Evolutionary conservation across 805 yeast species (phyloP), one percentile per base, ranked within the genome.

Genomic region (Ogataea zsoltii): DNA sequence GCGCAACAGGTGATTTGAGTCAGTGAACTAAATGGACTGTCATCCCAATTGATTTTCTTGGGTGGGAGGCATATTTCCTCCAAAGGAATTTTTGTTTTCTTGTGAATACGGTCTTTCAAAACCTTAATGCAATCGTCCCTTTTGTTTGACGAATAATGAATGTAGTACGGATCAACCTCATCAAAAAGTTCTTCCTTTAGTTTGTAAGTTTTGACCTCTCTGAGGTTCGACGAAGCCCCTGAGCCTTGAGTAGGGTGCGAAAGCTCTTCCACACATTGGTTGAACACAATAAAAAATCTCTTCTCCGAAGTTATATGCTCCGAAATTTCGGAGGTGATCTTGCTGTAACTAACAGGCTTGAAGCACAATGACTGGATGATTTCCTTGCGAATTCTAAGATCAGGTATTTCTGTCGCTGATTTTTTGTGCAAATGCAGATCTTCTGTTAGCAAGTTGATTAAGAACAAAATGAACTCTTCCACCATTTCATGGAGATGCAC

Each of bases 331-430:
- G 78, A 67, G 46, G 83, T 75, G 15, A 94, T 65, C 45, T 86
- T 86, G 3, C 94, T 79, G 59, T 83, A 91, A 17, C 81, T 72
- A 70, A 82, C 68, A 2, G 85, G 83, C 25, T 82, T 81, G 68
- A 88, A 87, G 51, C 95, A 83, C n/a, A 92, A 69, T 2, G 81
- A 75, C 58, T 94, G 97, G 17, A 89, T 72, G n/a, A 92, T 80
- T 55, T 91, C 97, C 34, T 77, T 74, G 46, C 69, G 71, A 23
- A 89, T 75, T 41, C 82, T 71, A 12, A 66, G 61, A 45, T 76
- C 77, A 10, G 71, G 71, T 1, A 80, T 71, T 10, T 74, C 79
- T 5, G 73, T 73, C 1, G 76, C 79, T 1, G 69, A 59, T 1
- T 70, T 60, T 11, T 82, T 80, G 21, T 67, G 70, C 28, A 88